Evolutionary conservation across 2,329 filamentous ascomycete species (phyloP), one percentile per base, ranked within the genome.

Genomic region (Trichoderma arundinaceum): DNA sequence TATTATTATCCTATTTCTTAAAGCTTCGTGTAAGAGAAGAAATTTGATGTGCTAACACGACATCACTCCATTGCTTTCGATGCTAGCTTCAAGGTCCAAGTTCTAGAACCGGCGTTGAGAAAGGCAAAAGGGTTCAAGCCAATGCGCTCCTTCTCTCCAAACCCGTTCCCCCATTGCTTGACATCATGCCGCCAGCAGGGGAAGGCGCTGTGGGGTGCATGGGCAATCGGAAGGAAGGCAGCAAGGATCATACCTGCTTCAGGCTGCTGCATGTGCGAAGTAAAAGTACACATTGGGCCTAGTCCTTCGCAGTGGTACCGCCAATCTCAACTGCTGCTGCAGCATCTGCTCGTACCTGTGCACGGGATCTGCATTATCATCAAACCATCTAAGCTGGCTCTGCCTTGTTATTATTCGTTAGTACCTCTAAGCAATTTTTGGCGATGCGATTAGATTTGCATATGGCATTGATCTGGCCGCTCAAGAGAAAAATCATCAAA

Each of bases 151-250:
- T 48, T 48, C 44, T 15, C n/a, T 33, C 17, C 19, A 15, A 2
- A 38, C 13, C 39, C 38, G 22, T 9, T n/a, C 43, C 43, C 19
- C 22, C 8, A 19, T 4, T 35, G 41, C 41, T 54, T 53, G 51
- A 63, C 60, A 63, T 56, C 49, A 53, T 28, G 32, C 59, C 22
- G 44, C 56, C 22, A 17, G 38, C 52, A 41, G 35, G 19, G 28
- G 22, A 46, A 38, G 43, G n/a, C 38, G 41, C 13, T 48, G 51
- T 48, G 60, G 60, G 51, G 51, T 38, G 32, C 15, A 39, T 48
- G 43, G 19, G 10, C 33, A 17, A 38, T 43, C 48, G 59, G 46
- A 22, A 39, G 59, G 46, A 22, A 39, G 48, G 44, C 53, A 39
- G 48, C 59, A 53, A 53, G 56, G 56, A 38, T 59, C 12, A 17